Base-by-base conservation (phyloP, 768 basidiomycete genomes). In the Lactarius akahatsu region DNA sequence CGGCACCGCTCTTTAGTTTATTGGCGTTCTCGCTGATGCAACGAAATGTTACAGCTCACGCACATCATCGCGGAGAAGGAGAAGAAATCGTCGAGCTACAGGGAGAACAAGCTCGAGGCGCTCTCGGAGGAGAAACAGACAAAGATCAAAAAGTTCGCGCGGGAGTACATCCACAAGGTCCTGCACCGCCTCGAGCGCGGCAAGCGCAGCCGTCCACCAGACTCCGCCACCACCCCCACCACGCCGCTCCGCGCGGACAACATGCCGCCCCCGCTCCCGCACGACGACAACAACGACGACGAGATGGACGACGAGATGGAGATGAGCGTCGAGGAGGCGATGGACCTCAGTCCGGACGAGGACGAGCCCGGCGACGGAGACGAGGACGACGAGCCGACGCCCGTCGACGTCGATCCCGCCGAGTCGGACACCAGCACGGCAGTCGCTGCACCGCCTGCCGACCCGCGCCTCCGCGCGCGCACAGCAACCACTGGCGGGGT, bases 61-160 rank as follows among this genome's bases (percentile, higher is more conserved):
- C 83, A 90, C 65, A 74, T 92, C 59, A 90, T 99, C 64, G 83
- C 88, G n/a, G 91, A 95, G 59, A 97, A 97, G 76, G 96, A 99
- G 81, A 96, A 96, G 77, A 96, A 94, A 75, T 91, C 92, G 0
- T 77, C 86, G 3, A 86, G 85, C 52, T 98, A 90, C 73, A 38
- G 28, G 26, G 61, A 67, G n/a, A 83, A 83, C 23, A 83, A 84
- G 61, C 82, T 96, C 16, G 91, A 94, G 3, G 47, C 83, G 2
- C 82, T 98, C 28, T 87, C 92, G 3, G 91, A 95, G 4, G 96
- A 98, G 70, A 98, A 98, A 75, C 79, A 83, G 26, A 72, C 74
- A 55, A 98, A 98, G 78, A 94, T 98, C 76, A 96, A 94, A 77
- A 89, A 91, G 73, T 98, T 95, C 74, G 81, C 90, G 40, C 94